phyloP scores from a whole-genome alignment of 257 asterid species.

The Marsdenia floribunda region DNA sequence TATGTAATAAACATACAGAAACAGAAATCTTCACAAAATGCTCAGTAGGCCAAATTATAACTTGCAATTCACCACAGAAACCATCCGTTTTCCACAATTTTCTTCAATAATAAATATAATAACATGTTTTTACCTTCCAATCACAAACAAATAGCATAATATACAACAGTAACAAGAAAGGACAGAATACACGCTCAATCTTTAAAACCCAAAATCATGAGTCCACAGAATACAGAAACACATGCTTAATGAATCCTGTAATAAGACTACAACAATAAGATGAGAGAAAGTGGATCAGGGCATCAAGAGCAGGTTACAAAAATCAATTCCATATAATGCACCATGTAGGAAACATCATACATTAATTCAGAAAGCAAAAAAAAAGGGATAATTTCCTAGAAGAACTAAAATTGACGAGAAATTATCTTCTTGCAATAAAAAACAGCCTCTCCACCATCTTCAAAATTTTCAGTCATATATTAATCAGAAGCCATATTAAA shows the following conservation, averaged over 20 bases:
- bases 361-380: neutral
- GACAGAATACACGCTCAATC: neutral
- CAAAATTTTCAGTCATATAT: neutral
- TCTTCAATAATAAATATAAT: too few relatives aligned
- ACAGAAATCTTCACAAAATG: too few relatives aligned
- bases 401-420: neutral
- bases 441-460: too few relatives aligned
- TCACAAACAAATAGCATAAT: neutral
- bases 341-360: neutral
- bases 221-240: neutral
- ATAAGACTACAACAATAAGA: too few relatives aligned
- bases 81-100: too few relatives aligned
- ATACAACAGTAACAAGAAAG: neutral
- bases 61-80: too few relatives aligned
- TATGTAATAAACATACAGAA: neutral
- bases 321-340: neutral
- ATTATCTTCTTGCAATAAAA: neutral
- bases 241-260: too few relatives aligned
- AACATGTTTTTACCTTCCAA: neutral
- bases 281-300: too few relatives aligned
- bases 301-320: neutral
- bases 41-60: too few relatives aligned
- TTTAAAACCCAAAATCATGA: neutral
- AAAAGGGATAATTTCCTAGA: neutral
- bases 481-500: neutral